Evolutionary conservation across 2,329 filamentous ascomycete genomes (phyloP).

Genomic region (Harringtonia aguacate): DNA sequence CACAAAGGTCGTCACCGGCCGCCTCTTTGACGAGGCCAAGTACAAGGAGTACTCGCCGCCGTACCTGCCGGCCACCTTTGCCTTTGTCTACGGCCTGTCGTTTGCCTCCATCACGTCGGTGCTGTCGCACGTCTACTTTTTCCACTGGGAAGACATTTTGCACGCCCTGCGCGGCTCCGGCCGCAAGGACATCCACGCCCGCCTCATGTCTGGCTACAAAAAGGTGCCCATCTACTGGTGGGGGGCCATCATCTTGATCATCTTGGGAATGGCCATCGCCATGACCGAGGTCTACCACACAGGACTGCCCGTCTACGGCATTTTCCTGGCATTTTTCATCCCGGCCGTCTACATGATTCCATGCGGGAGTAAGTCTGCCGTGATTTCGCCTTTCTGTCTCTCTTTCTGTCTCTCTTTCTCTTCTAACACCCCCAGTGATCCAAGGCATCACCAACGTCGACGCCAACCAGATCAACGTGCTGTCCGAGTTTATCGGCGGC

Average conservation of each 20-base stretch:
- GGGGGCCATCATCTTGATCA: constrained; percentile 19
- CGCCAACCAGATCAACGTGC: constrained; percentile 35
- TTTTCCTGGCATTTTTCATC: constrained; percentile 31
- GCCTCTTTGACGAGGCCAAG: constrained; percentile 33
- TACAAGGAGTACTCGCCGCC: constrained; percentile 42
- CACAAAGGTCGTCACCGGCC: constrained; percentile 32
- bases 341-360: constrained; percentile 34
- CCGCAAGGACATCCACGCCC: constrained; percentile 13
- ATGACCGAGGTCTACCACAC: constrained; percentile 34
- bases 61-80: constrained; percentile 32
- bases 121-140: constrained; percentile 40
- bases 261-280: constrained; percentile 24
- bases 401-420: neutral
- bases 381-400: neutral
- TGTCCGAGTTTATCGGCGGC: constrained; percentile 36
- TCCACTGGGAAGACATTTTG: constrained; percentile 47
- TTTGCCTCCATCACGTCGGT: constrained; percentile 38
- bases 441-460: constrained; percentile 36
- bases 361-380: constrained; percentile 20
- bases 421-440: constrained; percentile 19
- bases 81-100: constrained; percentile 38
- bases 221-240: constrained; percentile 36
- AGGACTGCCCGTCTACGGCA: constrained; percentile 31
- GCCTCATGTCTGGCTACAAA: constrained; percentile 14
- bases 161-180: constrained; percentile 17